Conservation (phyloP, 495 filamentous ascomycete species). For the Aspergillus leporis region DNA sequence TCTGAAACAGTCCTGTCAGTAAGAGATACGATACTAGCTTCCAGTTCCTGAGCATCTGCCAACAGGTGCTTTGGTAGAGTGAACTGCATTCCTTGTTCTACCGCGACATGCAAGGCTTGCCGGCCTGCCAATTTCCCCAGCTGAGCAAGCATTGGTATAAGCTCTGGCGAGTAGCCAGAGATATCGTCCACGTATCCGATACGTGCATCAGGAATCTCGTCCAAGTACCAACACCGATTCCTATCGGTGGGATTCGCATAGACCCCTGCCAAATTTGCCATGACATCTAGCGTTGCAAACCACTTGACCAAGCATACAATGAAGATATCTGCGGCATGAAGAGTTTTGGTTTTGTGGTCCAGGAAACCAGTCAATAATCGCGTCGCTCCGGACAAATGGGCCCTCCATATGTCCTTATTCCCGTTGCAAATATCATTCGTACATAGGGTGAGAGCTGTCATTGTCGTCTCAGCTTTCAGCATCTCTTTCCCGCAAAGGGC, state of each 20-base stretch:
- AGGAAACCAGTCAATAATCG: conserved; percentile 24
- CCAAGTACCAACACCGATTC: conserved; percentile 10
- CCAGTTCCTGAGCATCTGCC: conserved; percentile 15
- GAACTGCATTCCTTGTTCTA: neutral
- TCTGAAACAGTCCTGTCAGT: conserved; percentile 13
- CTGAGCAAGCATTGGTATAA: conserved; percentile 26
- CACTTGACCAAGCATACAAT: conserved; percentile 31
- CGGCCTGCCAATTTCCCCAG: conserved; percentile 19
- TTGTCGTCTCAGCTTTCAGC: conserved; percentile 25
- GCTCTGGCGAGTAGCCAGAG: conserved; percentile 33
- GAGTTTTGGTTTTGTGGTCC: conserved; percentile 1
- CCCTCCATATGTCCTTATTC: conserved; percentile 30
- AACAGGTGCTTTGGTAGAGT: neutral
- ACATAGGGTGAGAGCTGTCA: conserved; percentile 35
- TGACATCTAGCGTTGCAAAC: conserved; percentile 32
- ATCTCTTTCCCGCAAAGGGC: conserved; percentile 16
- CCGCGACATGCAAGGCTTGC: neutral
- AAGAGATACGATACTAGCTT: conserved; percentile 19
- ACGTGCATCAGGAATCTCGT: neutral
- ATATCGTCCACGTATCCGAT: conserved; percentile 28
- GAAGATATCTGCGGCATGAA: conserved; percentile 16
- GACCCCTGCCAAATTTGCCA: conserved; percentile 28
- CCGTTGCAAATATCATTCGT: conserved; percentile 43
- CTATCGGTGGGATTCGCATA: conserved; percentile 2
- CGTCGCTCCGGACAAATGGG: conserved; percentile 30